phyloP scores from a whole-genome alignment of 495 filamentous ascomycete genomes.

The Opeltia flavorubescens region DNA sequence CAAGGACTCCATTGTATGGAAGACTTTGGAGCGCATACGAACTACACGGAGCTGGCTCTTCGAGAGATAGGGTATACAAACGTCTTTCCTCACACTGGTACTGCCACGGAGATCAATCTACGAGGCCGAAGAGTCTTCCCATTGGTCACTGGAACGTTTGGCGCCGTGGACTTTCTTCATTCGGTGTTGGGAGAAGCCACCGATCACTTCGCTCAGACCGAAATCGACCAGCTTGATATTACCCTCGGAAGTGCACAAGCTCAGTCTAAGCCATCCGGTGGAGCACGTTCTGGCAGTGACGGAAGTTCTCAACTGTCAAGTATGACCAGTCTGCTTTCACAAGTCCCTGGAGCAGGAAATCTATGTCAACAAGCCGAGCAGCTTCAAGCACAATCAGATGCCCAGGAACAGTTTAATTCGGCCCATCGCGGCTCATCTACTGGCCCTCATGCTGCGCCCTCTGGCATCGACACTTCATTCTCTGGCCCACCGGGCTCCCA shows the following conservation, averaged over 20 bases:
- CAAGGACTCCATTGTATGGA: conserved; percentile 90
- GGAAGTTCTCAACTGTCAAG: conserved; percentile 25
- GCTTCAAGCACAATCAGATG: conserved; percentile 61
- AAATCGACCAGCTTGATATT: conserved; percentile 77
- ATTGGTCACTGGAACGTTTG: conserved; percentile 80
- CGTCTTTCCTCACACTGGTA: conserved; percentile 81
- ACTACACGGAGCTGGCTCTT: conserved; percentile 79
- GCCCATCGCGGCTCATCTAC: conserved; percentile 7
- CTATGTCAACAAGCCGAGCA: conserved; percentile 64
- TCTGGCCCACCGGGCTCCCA: conserved; percentile 32
- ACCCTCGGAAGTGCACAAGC: conserved; percentile 50
- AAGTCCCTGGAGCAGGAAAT: conserved; percentile 65
- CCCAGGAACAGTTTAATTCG: conserved; percentile 53
- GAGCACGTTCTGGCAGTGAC: conserved; percentile 19
- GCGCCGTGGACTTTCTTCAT: conserved; percentile 91
- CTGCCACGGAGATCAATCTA: conserved; percentile 54
- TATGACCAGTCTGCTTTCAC: conserved; percentile 57
- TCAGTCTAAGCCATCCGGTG: conserved; percentile 28
- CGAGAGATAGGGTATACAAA: conserved; percentile 70
- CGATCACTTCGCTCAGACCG: conserved; percentile 90
- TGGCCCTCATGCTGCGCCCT: neutral
- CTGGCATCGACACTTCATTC: conserved; percentile 16
- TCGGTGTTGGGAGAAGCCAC: conserved; percentile 92
- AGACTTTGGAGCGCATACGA: conserved; percentile 91
- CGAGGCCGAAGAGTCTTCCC: conserved; percentile 67